Evolutionary conservation across 2,329 filamentous ascomycete species (phyloP), one percentile per base, ranked within the genome.

Genomic region (Fusarium subtropicale): DNA sequence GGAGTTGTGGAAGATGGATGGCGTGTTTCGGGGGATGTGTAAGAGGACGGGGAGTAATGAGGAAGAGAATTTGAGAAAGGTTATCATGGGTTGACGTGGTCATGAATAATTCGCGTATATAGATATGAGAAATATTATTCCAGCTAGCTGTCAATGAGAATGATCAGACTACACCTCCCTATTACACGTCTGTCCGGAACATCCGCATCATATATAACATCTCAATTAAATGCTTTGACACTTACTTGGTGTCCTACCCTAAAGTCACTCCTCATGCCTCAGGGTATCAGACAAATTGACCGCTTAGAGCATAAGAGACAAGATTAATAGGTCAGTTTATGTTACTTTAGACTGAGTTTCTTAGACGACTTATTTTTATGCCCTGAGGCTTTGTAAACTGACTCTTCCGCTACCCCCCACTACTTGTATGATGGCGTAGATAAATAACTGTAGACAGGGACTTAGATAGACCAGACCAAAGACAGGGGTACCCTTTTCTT

Each of bases 1-100:
- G 64, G 86, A 90, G 72, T 77, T 93, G 57, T 87, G 90, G 84
- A 80, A 81, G 47, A 81, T 76, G 68, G 77, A 84, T 11, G 80
- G 74, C 3, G 82, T 87, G 2, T 91, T 91, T 73, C 82, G 83
- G 53, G 83, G 83, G 9, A 87, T 91, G 86, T 87, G 87, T 52
- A 82, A 85, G 71, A 83, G 86, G 74, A 88, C 84, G 64, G 87
- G 87, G 0, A 85, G 87, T 77, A 83, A 77, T 9, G 64, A 61
- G n/a, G 47, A 44, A 69, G 83, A 86, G 2, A 83, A 81, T 71
- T 74, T 88, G 62, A 79, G 78, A 66, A 77, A 77, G 24, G 81
- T 85, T 18, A 81, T 86, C 36, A 42, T 71, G 77, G 13, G 52
- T 18, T 36, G 30, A 47, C 20, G 3, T 16, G 9, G 18, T 11